A percentile compares a stretch with the other conserved stretches of the same genome.
phyloP scores from a whole-genome alignment of 805 yeast genomes.

The Wickerhamiella dianesei region DNA sequence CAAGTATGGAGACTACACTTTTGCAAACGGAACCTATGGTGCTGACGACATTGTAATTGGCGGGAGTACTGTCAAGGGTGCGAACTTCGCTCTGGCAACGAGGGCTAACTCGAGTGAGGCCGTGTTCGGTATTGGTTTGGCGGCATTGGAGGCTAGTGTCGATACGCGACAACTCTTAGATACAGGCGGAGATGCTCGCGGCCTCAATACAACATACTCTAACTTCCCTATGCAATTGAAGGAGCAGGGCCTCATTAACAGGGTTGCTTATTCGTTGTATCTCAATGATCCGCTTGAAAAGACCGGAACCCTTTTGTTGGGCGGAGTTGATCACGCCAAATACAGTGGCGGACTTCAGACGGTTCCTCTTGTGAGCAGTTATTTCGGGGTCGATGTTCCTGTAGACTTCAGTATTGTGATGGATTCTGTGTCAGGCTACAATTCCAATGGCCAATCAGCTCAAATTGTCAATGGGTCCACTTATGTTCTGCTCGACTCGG shows the following conservation, averaged over 20 bases:
- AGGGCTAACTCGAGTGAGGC: constrained; percentile 51
- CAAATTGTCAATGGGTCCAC: constrained; percentile 6
- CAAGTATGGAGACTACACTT: constrained; percentile 32
- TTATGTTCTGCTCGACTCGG: constrained; percentile 39
- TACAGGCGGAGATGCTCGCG: background rate
- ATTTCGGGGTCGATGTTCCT: constrained; percentile 9
- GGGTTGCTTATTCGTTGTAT: constrained; percentile 36
- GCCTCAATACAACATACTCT: constrained; percentile 15
- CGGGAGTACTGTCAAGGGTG: constrained; percentile 34
- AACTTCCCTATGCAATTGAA: constrained; percentile 27
- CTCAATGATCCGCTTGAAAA: constrained; percentile 26
- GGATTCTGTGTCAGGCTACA: constrained; percentile 11
- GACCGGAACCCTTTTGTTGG: constrained; percentile 30
- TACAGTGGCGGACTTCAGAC: constrained; percentile 28
- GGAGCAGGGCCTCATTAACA: constrained; percentile 30
- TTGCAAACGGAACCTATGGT: constrained; percentile 47
- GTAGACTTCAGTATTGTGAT: constrained; percentile 10
- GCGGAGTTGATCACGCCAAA: constrained; percentile 33
- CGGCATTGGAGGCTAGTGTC: constrained; percentile 26
- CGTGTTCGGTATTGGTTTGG: constrained; percentile 28
- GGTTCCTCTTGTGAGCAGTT: constrained; percentile 23
- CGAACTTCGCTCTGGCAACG: constrained; percentile 67
- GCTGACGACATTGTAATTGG: constrained; percentile 46
- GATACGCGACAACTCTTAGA: background rate
- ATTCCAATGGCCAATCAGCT: constrained; percentile 6